Base-by-base conservation (phyloP, 1,139 yeast species). In the Hyphopichia khmerensis region DNA sequence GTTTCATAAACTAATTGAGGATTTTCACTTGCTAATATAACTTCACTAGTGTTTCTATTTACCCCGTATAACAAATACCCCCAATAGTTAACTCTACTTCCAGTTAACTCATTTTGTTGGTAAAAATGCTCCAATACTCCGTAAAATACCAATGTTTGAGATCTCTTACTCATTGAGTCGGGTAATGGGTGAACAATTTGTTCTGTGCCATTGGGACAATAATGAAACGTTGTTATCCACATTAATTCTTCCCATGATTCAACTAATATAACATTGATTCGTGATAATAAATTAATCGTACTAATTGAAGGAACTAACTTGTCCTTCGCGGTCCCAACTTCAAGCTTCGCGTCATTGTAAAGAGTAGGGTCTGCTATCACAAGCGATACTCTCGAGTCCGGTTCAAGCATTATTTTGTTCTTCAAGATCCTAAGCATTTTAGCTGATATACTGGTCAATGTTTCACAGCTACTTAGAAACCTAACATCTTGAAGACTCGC, bases 161-260 rank as follows among this genome's bases (percentile, higher is more conserved):
- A 35, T 21, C 39, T 21, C 11, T 29, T 3, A 21, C 19, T n/a
- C 9, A 33, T n/a, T 3, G 13, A 26, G 5, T 4, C 11, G 4
- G 29, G 29, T 21, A 21, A 9, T 21, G 8, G n/a, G n/a, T n/a
- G n/a, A n/a, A n/a, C 24, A 6, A 9, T 21, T 9, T 6, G 9
- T 21, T 21, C 24, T 21, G 8, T 26, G 11, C n/a, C n/a, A 13
- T 21, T 14, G 8, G 36, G 36, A 18, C 17, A 21, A 4, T 30
- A 35, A 29, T 36, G 32, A 11, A 21, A 17, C 16, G 14, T 16
- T 7, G 24, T 14, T 18, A 30, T 10, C 4, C 24, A 15, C 16
- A 36, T 30, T 32, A 48, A 38, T 31, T 48, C 52, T 10, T 37
- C 29, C 27, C 43, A 39, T 13, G 51, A 43, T 15, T 47, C 51